Evolutionary conservation across 208 protist species (phyloP).

Genomic region (Acanthamoeba royreba): DNA sequence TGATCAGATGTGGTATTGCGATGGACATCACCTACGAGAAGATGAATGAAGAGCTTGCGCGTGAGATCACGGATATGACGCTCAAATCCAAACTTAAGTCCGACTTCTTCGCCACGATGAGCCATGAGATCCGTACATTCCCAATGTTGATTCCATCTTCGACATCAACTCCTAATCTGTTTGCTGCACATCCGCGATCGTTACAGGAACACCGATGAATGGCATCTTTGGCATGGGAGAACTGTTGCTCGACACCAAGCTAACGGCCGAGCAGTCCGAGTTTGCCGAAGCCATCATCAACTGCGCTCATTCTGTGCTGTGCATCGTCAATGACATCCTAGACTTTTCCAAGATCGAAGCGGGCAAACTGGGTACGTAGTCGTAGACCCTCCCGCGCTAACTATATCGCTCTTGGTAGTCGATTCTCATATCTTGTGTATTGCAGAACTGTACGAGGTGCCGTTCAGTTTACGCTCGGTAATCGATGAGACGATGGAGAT

Average conservation of each 20-base stretch:
- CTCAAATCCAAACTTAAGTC: background rate
- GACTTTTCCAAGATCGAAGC: conserved; percentile 36
- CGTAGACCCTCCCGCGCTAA: background rate
- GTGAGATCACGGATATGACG: background rate
- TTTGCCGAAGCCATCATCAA: conserved; percentile 29
- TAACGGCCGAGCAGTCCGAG: background rate
- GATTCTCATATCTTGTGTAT: background rate
- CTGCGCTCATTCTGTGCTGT: conserved; percentile 15
- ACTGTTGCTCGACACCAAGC: background rate
- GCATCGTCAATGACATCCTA: conserved; percentile 30
- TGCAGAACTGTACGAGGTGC: conserved; percentile 51
- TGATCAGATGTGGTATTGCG: background rate
- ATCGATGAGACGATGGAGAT: conserved; percentile 35
- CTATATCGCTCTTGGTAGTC: background rate
- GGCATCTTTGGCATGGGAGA: conserved; percentile 10
- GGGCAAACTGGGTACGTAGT: background rate
- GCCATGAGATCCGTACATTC: background rate
- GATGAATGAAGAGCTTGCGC: conserved; percentile 1
- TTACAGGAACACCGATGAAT: background rate
- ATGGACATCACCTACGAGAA: conserved; percentile 14
- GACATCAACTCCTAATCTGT: too few species aligned
- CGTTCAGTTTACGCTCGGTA: conserved; percentile 25
- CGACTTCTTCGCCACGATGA: conserved; percentile 14
- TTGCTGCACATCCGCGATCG: background rate
- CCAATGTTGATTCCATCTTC: background rate